Percentiles rank a stretch among this genome's conserved stretches.
Conservation (phyloP, 768 basidiomycete genomes). For the Hericium alpestre region DNA sequence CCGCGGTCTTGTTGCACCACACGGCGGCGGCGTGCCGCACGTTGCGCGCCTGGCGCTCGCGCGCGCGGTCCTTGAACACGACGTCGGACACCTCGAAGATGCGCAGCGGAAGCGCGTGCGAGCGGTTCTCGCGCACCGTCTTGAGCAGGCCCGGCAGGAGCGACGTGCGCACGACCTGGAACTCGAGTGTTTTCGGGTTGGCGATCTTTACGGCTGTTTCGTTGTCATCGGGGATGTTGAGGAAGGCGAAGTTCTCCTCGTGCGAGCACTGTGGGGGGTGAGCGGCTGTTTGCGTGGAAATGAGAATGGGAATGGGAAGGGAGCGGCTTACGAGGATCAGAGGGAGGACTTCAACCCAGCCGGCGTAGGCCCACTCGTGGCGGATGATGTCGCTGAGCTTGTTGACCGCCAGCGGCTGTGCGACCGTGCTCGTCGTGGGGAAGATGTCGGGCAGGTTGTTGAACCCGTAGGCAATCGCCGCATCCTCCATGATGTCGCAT, state of each 20-base stretch:
- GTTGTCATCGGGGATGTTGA: constrained; percentile 80
- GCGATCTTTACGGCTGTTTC: constrained; percentile 80
- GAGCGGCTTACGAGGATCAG: constrained; percentile 68
- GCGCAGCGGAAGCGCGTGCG: constrained; percentile 82
- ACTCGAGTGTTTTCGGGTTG: constrained; percentile 96
- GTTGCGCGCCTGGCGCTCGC: constrained; percentile 82
- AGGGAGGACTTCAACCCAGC: constrained; percentile 93
- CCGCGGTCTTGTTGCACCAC: constrained; percentile 94
- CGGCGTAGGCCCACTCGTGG: constrained; percentile 84
- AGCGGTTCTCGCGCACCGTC: constrained; percentile 92
- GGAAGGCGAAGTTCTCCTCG: constrained; percentile 93
- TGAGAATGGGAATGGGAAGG: not conserved
- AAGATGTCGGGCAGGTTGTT: constrained; percentile 91
- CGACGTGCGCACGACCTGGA: constrained; percentile 95
- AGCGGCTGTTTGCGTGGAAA: not conserved
- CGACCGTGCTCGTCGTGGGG: constrained; percentile 90
- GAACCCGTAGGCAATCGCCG: constrained; percentile 95
- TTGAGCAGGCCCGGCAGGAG: constrained; percentile 93
- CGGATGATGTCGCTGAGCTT: constrained; percentile 84
- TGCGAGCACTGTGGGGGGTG: constrained; percentile 70
- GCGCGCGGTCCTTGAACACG: constrained; percentile 70
- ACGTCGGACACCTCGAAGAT: constrained; percentile 93
- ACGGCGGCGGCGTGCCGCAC: constrained; percentile 81
- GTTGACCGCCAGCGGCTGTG: constrained; percentile 82
- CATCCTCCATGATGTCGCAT: constrained; percentile 97